These are phyloP conservation scores for Maudiozyma saulgeensis DNA, from an alignment of 805 yeast species.

Conservation along the genomic window DNA sequence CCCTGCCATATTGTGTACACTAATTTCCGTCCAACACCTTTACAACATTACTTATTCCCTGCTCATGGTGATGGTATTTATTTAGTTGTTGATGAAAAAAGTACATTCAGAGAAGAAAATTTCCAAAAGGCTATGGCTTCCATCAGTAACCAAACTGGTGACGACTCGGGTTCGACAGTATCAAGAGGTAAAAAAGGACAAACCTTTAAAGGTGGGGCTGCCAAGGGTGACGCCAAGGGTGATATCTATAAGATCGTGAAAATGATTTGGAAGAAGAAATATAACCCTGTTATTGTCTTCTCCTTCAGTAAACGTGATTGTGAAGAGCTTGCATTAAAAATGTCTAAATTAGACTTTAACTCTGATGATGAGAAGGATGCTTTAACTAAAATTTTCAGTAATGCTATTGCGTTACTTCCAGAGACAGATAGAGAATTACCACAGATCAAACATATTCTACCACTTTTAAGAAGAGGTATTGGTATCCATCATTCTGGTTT, in stretches of 20 bases:
- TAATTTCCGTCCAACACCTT: slow-evolving; percentile 96
- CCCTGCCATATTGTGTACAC: slow-evolving; percentile 99
- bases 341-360: slow-evolving; percentile 93
- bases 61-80: slow-evolving; percentile 98
- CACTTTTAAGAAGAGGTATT: slow-evolving; percentile 85
- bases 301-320: slow-evolving; percentile 97
- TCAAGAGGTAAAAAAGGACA: slow-evolving; percentile 66
- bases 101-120: slow-evolving; percentile 91
- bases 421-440: slow-evolving; percentile 89
- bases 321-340: slow-evolving; percentile 84
- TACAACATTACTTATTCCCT: slow-evolving; percentile 95
- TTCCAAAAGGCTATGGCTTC: slow-evolving; percentile 98
- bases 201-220: slow-evolving; percentile 71
- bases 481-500: slow-evolving; percentile 98
- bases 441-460: slow-evolving; percentile 85
- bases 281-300: slow-evolving; percentile 96
- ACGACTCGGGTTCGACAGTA: slow-evolving; percentile 59
- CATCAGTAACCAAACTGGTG: slow-evolving; percentile 72
- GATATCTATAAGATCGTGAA: slow-evolving; percentile 95
- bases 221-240: slow-evolving; percentile 54
- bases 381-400: slow-evolving; percentile 77
- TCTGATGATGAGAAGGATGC: slow-evolving; percentile 90
- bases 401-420: slow-evolving; percentile 80
- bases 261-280: slow-evolving; percentile 94
- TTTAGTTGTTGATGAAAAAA: slow-evolving; percentile 94